Evolutionary conservation across 306 rosid species (phyloP).

Genomic region (Vicia villosa): DNA sequence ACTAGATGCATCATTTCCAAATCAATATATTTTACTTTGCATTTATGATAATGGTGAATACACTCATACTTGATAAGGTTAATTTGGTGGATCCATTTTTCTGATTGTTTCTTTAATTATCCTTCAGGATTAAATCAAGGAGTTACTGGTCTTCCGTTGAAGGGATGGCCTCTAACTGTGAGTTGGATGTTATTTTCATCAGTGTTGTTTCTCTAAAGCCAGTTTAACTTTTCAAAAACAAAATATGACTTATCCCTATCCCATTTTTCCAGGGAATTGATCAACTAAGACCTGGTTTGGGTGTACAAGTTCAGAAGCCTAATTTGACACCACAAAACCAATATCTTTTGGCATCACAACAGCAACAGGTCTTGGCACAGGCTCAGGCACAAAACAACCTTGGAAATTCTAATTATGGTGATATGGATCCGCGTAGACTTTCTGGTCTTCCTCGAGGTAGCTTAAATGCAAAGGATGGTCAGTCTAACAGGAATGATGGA

Average conservation of each 20-base stretch:
- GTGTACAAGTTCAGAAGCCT: conserved; percentile 85
- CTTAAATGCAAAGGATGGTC: conserved; percentile 74
- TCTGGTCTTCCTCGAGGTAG: conserved; percentile 70
- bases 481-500: conserved; percentile 64
- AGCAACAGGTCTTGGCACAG: conserved; percentile 75
- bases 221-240: conserved; percentile 33
- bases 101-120: conserved; percentile 25
- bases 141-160: conserved; percentile 67
- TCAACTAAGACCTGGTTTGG: conserved; percentile 75
- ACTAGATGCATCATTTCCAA: neutral
- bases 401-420: conserved; percentile 63
- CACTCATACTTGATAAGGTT: neutral
- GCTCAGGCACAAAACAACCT: conserved; percentile 71
- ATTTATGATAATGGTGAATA: neutral
- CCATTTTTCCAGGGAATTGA: conserved; percentile 68
- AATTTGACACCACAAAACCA: conserved; percentile 60
- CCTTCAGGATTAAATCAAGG: conserved; percentile 74
- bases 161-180: conserved; percentile 96
- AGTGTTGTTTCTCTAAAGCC: neutral
- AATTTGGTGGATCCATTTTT: conserved; percentile 19
- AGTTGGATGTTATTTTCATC: conserved; percentile 47
- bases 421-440: conserved; percentile 86
- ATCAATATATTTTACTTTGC: neutral
- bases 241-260: conserved; percentile 24
- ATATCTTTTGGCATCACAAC: conserved; percentile 75